Evolutionary conservation across 106 monocot species (phyloP).

Genomic region (Dioscorea zingiberensis): DNA sequence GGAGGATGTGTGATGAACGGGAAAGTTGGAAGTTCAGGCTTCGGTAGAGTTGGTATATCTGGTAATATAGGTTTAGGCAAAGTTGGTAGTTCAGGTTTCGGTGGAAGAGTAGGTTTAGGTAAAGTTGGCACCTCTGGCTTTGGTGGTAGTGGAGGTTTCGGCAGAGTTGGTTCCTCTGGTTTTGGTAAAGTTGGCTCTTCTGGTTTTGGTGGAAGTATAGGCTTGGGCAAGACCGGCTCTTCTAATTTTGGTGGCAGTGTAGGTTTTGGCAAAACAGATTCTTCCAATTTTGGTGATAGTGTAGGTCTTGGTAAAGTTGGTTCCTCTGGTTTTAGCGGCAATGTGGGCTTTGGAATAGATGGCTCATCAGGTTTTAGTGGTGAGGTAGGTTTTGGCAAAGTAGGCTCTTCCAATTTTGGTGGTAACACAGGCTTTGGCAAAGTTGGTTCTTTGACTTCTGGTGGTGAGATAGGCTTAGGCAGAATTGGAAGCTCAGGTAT

Average conservation of each 20-base stretch:
- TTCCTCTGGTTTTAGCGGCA: background rate
- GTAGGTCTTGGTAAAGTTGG: background rate
- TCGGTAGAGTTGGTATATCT: background rate
- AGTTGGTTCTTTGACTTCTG: background rate
- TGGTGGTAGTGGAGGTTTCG: background rate
- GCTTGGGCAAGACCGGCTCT: background rate
- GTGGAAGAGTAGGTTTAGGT: background rate
- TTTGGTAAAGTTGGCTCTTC: background rate
- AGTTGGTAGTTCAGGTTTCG: background rate
- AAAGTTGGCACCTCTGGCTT: background rate
- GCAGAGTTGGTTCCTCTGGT: background rate
- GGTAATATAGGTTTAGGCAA: background rate
- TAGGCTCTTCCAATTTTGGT: background rate
- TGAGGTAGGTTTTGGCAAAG: background rate
- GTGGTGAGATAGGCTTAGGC: background rate
- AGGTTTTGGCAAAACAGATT: background rate
- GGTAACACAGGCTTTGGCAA: background rate
- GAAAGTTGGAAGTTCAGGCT: no score
- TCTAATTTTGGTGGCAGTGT: background rate
- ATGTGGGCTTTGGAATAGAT: background rate
- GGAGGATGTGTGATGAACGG: no score
- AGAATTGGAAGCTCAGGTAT: background rate
- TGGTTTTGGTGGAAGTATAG: background rate
- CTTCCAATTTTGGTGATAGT: background rate
- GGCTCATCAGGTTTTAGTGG: background rate